phyloP scores from a whole-genome alignment of 495 filamentous ascomycete species.

The Lepraria neglecta region DNA sequence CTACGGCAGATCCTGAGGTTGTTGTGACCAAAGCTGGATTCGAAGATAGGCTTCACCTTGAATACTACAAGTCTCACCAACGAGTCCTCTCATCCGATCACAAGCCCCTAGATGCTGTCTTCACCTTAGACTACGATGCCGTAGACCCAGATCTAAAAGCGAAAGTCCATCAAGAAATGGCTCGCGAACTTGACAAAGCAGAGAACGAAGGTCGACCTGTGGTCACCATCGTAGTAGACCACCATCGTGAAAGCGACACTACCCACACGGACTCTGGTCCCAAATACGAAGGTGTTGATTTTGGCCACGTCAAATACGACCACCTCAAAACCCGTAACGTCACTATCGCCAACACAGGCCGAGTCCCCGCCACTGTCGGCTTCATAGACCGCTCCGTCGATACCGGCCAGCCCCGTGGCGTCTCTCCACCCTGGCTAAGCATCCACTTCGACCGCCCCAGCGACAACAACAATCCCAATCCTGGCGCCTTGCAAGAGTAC shows the following conservation, averaged over 20 bases:
- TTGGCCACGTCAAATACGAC: constrained; percentile 66
- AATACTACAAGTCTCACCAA: constrained; percentile 83
- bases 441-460: constrained; percentile 51
- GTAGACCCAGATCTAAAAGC: constrained; percentile 77
- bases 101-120: constrained; percentile 79
- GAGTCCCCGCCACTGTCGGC: constrained; percentile 64
- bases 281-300: constrained; percentile 59
- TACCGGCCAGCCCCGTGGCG: constrained; percentile 37
- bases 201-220: constrained; percentile 88
- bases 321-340: constrained; percentile 56
- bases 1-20: constrained; percentile 32
- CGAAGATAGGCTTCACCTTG: constrained; percentile 58
- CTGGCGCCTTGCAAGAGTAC: constrained; percentile 38
- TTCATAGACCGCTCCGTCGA: constrained; percentile 65
- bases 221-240: constrained; percentile 78
- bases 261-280: constrained; percentile 23
- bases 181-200: constrained; percentile 75
- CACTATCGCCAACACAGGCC: constrained; percentile 87
- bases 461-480: constrained; percentile 32
- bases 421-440: constrained; percentile 57
- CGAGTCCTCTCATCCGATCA: constrained; percentile 89
- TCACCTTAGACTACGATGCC: constrained; percentile 74
- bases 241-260: constrained; percentile 33
- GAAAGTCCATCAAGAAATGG: constrained; percentile 79
- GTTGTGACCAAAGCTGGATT: constrained; percentile 50